phyloP scores from a whole-genome alignment of 1,139 yeast genomes.

The Magnusiomyces magnusii region DNA sequence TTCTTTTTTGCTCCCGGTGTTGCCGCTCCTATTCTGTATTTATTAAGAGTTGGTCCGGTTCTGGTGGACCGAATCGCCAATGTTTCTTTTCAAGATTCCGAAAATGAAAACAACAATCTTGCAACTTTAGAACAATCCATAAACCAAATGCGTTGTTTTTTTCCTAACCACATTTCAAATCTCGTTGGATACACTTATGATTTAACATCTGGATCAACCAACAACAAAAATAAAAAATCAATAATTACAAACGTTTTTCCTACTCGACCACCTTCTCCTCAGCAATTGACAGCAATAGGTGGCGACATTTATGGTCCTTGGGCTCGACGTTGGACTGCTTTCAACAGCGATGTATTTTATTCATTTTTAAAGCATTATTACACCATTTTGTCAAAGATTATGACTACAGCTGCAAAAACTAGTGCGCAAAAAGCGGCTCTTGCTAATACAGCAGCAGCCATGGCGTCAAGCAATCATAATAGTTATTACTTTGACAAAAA shows the following conservation, averaged over 20 bases:
- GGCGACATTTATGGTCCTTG: slow-evolving; percentile 57
- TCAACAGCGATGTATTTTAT: slow-evolving; percentile 50
- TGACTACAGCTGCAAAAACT: slow-evolving; percentile 2
- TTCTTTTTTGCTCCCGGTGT: slow-evolving; percentile 56
- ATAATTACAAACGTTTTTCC: slow-evolving; percentile 20
- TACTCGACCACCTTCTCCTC: slow-evolving; percentile 47
- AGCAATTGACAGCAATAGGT: slow-evolving; percentile 37
- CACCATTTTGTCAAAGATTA: slow-evolving; percentile 26
- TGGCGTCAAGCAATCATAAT: not conserved
- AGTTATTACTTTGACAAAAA: not conserved
- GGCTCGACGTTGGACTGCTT: slow-evolving; percentile 57
- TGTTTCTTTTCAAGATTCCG: slow-evolving; percentile 20
- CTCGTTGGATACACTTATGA: slow-evolving; percentile 6
- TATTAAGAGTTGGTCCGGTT: slow-evolving; percentile 46
- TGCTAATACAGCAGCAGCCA: not conserved
- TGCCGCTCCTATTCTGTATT: slow-evolving; percentile 52
- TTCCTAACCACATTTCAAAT: slow-evolving; percentile 11
- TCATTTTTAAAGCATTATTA: slow-evolving; percentile 69
- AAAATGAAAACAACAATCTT: not conserved
- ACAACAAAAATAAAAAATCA: slow-evolving; percentile 17
- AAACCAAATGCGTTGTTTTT: not conserved
- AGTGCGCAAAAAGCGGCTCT: not conserved
- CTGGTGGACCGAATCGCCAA: slow-evolving; percentile 31
- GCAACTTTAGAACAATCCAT: not conserved
- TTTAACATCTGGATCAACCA: not conserved